These are phyloP conservation scores for Fusarium begoniae DNA, from an alignment of 2,329 filamentous ascomycete genomes.

Conservation along the genomic window DNA sequence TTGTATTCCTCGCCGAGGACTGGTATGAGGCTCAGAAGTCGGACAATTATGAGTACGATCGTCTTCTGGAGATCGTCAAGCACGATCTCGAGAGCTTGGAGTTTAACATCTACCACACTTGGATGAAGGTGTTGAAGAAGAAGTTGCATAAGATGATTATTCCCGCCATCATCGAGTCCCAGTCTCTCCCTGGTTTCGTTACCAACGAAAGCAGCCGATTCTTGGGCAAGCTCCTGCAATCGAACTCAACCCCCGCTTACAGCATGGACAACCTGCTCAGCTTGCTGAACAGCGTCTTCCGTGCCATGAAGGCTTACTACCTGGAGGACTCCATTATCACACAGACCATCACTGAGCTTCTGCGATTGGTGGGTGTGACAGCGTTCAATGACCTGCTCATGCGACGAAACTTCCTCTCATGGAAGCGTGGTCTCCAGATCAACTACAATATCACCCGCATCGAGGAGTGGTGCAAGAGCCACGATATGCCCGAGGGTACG, in stretches of 20 bases:
- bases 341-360: conserved; percentile 92
- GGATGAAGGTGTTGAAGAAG: conserved; percentile 99
- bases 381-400: conserved; percentile 98
- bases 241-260: conserved; percentile 91
- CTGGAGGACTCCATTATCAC: conserved; percentile 95
- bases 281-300: conserved; percentile 95
- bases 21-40: conserved; percentile 99
- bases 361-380: conserved; percentile 93
- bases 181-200: conserved; percentile 97
- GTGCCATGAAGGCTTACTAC: conserved; percentile 99
- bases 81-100: conserved; percentile 97
- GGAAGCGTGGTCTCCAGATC: conserved; percentile 99
- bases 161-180: conserved; percentile 97
- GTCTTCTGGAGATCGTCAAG: conserved; percentile 97
- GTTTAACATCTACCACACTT: conserved; percentile 99
- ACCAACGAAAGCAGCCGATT: conserved; percentile 99
- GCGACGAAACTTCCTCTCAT: conserved; percentile 97
- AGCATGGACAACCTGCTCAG: conserved; percentile 99
- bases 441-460: conserved; percentile 99
- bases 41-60: conserved; percentile 98
- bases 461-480: conserved; percentile 99
- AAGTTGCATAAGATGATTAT: conserved; percentile 99
- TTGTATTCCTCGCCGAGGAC: conserved; percentile 98
- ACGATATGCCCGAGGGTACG: conserved; percentile 98
- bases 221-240: conserved; percentile 93